phyloP scores from a whole-genome alignment of 2,329 filamentous ascomycete species.

The Fusarium chuoi region DNA sequence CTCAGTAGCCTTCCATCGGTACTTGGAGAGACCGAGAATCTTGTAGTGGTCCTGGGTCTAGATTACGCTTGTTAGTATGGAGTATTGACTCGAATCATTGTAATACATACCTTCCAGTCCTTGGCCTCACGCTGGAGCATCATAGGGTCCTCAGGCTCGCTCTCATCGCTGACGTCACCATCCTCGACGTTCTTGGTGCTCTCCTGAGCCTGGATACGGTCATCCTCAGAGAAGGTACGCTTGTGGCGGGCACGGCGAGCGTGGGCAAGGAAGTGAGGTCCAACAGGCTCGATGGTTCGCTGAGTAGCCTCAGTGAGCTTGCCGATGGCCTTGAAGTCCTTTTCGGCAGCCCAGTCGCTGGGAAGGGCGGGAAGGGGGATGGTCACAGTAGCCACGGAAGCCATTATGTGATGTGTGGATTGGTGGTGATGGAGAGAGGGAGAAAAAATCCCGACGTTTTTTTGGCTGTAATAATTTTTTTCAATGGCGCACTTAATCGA shows the following conservation, averaged over 20 bases:
- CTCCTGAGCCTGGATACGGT: conserved; percentile 94
- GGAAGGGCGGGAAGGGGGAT: conserved; percentile 80
- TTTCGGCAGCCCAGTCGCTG: conserved; percentile 84
- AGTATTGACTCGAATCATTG: not conserved
- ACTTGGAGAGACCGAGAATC: conserved; percentile 90
- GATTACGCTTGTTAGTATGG: not conserved
- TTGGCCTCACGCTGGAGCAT: conserved; percentile 95
- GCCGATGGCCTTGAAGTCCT: conserved; percentile 89
- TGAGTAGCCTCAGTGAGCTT: conserved; percentile 80
- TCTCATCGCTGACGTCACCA: conserved; percentile 88
- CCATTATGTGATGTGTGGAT: conserved; percentile 61
- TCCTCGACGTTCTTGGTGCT: conserved; percentile 96
- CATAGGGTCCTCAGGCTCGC: conserved; percentile 91
- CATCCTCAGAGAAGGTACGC: conserved; percentile 98
- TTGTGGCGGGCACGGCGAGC: conserved; percentile 95
- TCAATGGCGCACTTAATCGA: conserved; percentile 19
- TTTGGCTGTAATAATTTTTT: conserved; percentile 32
- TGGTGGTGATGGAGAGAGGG: conserved; percentile 31
- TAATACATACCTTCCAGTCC: conserved; percentile 89
- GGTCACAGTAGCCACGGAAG: conserved; percentile 68
- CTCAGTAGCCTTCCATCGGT: conserved; percentile 91
- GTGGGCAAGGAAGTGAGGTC: conserved; percentile 97
- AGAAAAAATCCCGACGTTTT: conserved; percentile 29
- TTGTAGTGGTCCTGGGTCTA: conserved; percentile 97
- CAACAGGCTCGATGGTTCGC: conserved; percentile 93